These are phyloP conservation scores for Tolypocladium pustulatum DNA, from an alignment of 2,329 filamentous ascomycete genomes.

Conservation along the genomic window DNA sequence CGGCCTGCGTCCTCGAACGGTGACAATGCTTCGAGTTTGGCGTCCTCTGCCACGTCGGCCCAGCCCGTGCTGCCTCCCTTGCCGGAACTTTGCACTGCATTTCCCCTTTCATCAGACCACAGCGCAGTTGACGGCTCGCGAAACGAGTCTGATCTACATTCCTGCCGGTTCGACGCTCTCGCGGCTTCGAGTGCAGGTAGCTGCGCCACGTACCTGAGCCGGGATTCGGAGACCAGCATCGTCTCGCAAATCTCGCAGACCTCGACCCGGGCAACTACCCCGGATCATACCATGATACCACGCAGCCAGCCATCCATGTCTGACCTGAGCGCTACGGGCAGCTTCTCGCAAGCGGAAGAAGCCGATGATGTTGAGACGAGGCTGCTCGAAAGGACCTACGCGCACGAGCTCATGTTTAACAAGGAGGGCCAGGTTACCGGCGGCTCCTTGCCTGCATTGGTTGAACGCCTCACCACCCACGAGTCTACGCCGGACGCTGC, in stretches of 20 bases:
- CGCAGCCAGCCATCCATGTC: slow-evolving; percentile 52
- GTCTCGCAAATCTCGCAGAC: slow-evolving; percentile 73
- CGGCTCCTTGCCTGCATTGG: slow-evolving; percentile 76
- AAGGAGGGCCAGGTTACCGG: slow-evolving; percentile 93
- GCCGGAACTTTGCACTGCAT: slow-evolving; percentile 44
- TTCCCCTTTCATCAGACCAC: slow-evolving; percentile 32
- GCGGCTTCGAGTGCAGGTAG: slow-evolving; percentile 69
- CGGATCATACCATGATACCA: slow-evolving; percentile 50
- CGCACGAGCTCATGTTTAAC: slow-evolving; percentile 85
- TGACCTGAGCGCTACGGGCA: slow-evolving; percentile 57
- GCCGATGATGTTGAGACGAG: slow-evolving; percentile 69
- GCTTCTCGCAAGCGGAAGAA: slow-evolving; percentile 61
- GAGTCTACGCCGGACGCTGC: slow-evolving; percentile 84
- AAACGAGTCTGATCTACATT: slow-evolving; percentile 40
- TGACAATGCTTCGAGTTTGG: slow-evolving; percentile 29
- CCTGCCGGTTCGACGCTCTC: slow-evolving; percentile 56
- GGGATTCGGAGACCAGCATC: slow-evolving; percentile 71
- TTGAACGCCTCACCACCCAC: slow-evolving; percentile 90
- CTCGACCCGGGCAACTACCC: slow-evolving; percentile 82
- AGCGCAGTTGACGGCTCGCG: slow-evolving; percentile 33
- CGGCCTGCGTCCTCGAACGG: slow-evolving; percentile 32
- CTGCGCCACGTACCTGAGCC: slow-evolving; percentile 66
- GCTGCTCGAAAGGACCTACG: slow-evolving; percentile 83
- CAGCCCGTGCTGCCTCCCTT: slow-evolving; percentile 43
- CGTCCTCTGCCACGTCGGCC: slow-evolving; percentile 36